Base-by-base conservation (phyloP, 805 yeast species). In the Tetrapisispora iriomotensis region DNA sequence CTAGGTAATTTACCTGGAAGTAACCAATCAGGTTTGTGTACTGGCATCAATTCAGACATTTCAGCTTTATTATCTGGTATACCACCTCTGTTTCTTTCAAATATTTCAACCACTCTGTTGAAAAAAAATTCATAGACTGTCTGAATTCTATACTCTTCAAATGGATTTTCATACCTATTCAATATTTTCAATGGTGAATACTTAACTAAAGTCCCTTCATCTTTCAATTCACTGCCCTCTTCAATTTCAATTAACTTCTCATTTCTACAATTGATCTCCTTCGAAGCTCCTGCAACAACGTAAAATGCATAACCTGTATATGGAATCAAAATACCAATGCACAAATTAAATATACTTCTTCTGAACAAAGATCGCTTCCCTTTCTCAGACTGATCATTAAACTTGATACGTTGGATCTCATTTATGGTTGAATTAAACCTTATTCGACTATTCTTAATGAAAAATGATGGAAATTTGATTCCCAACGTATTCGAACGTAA, bases 151-250 rank as follows among this genome's bases (percentile, higher is more conserved):
- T 90, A 90, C 55, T 90, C 96, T 14, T 72, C 71, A 56, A 90
- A 90, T 2, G 97, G 97, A 52, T 90, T 90, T 42, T 85, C 92
- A 62, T 75, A 90, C 49, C 87, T 67, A 8, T 96, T 96, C 15
- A 73, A 71, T 1, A 85, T 64, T n/a, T 64, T 63, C 43, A 79
- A 50, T 2, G 75, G 65, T 3, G 65, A 60, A 45, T 66, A 77
- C 46, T 68, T 66, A 35, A 43, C 34, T 35, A 59, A 33, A 13
- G 64, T 45, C 9, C 45, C 56, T 22, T 38, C 47, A 41, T 47
- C 49, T 30, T 40, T 47, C 33, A 39, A 31, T 13, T 41, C 42
- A 28, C 45, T 33, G 24, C 46, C 32, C 39, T 50, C 53, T 24
- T 54, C 42, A 18, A 41, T 37, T 20, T 38, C 35, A 20, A 40